Conservation (phyloP, 768 basidiomycete species). For the Clitopilus passeckerianus region DNA sequence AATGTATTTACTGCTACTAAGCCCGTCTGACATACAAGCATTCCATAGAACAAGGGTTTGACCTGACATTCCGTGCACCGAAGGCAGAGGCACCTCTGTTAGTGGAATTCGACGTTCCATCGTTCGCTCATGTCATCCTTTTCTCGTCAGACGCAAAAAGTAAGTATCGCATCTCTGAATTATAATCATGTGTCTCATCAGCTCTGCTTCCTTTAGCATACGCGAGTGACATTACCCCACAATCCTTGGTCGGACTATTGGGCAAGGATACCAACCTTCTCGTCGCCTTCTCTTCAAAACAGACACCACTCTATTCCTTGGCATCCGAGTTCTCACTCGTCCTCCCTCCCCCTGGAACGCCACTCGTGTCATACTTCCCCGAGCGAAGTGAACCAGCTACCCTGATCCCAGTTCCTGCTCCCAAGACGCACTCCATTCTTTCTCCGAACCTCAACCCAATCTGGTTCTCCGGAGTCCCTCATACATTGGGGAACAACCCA, state of each 20-base stretch:
- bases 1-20: slow-evolving; percentile 1
- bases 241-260: slow-evolving; percentile 70
- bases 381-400: slow-evolving; percentile 59
- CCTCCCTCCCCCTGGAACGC: slow-evolving; percentile 79
- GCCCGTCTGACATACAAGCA: not conserved
- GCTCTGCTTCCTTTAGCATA: slow-evolving; percentile 38
- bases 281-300: slow-evolving; percentile 71
- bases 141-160: slow-evolving; percentile 86
- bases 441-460: slow-evolving; percentile 49
- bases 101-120: slow-evolving; percentile 64
- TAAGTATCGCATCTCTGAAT: slow-evolving; percentile 27
- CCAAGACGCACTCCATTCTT: slow-evolving; percentile 37
- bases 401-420: slow-evolving; percentile 59
- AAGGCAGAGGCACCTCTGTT: slow-evolving; percentile 67
- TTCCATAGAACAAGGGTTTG: slow-evolving; percentile 68
- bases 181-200: not conserved
- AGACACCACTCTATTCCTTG: slow-evolving; percentile 69
- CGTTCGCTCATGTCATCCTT: slow-evolving; percentile 83
- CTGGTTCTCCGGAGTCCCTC: slow-evolving; percentile 73
- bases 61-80: slow-evolving; percentile 82
- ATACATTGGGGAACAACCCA: slow-evolving; percentile 67
- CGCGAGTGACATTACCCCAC: slow-evolving; percentile 74
- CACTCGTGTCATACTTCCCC: slow-evolving; percentile 84
- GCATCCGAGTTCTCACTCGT: slow-evolving; percentile 91
- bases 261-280: slow-evolving; percentile 77